Evolutionary conservation across 2,329 filamentous ascomycete species (phyloP), one percentile per base, ranked within the genome.

Genomic region (Penicillium sp.): DNA sequence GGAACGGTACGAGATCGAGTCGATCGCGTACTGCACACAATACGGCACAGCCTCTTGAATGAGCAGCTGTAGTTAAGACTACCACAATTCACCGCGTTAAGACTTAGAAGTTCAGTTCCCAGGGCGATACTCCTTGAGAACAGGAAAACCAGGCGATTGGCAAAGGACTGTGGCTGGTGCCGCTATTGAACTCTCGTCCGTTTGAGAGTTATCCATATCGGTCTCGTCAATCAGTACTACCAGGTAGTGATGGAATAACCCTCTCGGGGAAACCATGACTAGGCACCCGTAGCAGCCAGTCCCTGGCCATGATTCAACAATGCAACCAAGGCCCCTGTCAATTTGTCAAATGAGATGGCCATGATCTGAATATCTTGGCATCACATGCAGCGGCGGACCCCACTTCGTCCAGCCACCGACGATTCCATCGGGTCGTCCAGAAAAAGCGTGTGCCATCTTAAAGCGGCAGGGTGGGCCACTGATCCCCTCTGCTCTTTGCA

Each of bases 321-420:
- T 10, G 27, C 7, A 31, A 31, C 7, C 3, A 31, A 6, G 27
- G 7, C 37, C 37, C n/a, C 41, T 22, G 22, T 22, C 22, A 22
- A 22, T 3, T 22, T 27, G 22, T 44, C 43, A 27, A 31, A 46
- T 27, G 3, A n/a, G 11, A 10, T n/a, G n/a, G 22, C 24, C 43
- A 31, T 31, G 22, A 16, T 36, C 31, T 47, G 2, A 16, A 18
- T 37, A 43, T 56, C 55, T 60, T 31, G 31, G 31, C 31, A 2
- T 58, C 60, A 62, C 60, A 60, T 62, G 60, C 47, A 49, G 60
- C 58, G 58, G 58, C 60, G 55, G 37, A 19, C 35, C 31, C 46
- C 50, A 54, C 49, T 39, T 39, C 18, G 37, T 55, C 24, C 52
- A 39, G 24, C 52, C 46, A 35, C 43, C 24, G 16, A 46, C 24